Percentiles rank a stretch among this genome's conserved stretches.
Conservation (phyloP, 768 basidiomycete species). For the Lactifluus echinatus region DNA sequence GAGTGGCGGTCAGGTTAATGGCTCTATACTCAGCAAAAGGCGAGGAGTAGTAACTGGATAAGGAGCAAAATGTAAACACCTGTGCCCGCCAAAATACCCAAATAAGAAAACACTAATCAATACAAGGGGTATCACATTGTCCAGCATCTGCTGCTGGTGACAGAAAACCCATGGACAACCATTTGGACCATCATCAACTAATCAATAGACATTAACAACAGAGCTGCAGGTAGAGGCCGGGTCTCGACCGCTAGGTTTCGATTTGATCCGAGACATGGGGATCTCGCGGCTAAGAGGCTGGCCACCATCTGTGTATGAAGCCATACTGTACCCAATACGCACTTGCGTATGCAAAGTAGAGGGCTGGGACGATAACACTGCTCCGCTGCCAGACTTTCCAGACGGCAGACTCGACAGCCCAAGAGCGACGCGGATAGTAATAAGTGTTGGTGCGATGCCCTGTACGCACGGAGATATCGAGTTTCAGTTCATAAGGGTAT, state of each 20-base stretch:
- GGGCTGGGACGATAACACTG: background rate
- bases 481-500: no score
- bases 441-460: slow-evolving; percentile 12
- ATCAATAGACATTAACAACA: background rate
- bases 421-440: slow-evolving; percentile 11
- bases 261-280: background rate
- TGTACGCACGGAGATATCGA: background rate
- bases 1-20: no score
- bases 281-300: background rate
- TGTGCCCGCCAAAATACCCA: no score
- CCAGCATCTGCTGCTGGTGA: background rate
- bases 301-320: background rate
- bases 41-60: no score
- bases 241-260: background rate
- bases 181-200: background rate
- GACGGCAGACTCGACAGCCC: background rate
- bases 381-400: background rate
- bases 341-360: background rate
- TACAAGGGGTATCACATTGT: no score
- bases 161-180: background rate
- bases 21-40: no score
- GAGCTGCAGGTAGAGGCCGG: background rate
- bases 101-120: no score
- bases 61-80: no score
- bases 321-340: background rate